Evolutionary conservation across 1,284 basidiomycete species (phyloP), one percentile per base, ranked within the genome.

Genomic region (Hemileia vastatrix): DNA sequence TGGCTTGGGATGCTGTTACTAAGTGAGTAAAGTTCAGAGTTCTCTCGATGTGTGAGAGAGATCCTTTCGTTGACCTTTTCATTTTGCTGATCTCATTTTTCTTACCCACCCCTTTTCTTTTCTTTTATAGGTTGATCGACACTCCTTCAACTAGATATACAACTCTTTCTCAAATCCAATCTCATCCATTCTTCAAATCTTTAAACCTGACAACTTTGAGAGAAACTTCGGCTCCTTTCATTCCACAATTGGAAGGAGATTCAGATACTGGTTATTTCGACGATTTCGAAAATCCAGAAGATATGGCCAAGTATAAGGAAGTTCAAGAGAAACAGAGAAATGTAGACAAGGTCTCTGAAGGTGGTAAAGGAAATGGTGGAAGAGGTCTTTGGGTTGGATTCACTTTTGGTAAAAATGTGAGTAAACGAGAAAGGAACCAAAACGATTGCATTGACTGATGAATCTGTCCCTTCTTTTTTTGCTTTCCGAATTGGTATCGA

Each of bases 231-330:
- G 70, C 73, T 9, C 73, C 73, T 4, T 75, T 74, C 64, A 67
- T 74, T 43, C 73, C 73, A 8, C 69, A 71, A 53, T 69, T 75
- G 23, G 71, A 75, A 54, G 66, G 50, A 64, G 73, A 75, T 21
- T 64, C 66, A 19, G 73, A 75, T 67, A 74, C 72, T 15, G 72
- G 70, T 54, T 73, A 74, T 69, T 75, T 75, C 71, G 73, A 75
- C 67, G 73, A 75, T 67, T 75, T 75, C 66, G 72, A 74, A 47
- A 71, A 74, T 50, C 72, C 73, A 2, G 70, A 70, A 27, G 73
- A 75, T 64, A 75, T 75, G 73, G 72, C 72, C 33, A 72, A 74
- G 51, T 75, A 75, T 70, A 74, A 74, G 65, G 73, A 75, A 61
- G 73, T 75, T 21, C 70, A 74, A 64, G 73, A 75, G 44, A 75